Base-by-base conservation (phyloP, 2,329 filamentous ascomycete species). In the Fusarium chaquense region DNA sequence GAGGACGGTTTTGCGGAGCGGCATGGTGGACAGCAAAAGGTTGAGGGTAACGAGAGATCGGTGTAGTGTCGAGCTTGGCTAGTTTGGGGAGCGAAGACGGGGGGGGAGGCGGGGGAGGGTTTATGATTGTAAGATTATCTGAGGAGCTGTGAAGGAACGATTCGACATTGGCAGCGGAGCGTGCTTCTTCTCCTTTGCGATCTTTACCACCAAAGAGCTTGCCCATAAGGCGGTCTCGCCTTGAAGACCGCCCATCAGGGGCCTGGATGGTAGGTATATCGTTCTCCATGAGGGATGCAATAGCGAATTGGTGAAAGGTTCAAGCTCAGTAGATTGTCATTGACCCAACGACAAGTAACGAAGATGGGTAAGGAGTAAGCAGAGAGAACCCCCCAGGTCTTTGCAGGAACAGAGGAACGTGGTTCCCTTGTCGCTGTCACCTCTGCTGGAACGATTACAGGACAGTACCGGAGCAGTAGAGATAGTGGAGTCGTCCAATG, bases 171-270 rank as follows among this genome's bases (percentile, higher is more conserved):
- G 80, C 80, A 43, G 79, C 79, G 15, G 78, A 79, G 52, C 78
- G 77, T 59, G 76, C 77, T 20, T 78, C 75, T 20, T 75, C 71
- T 35, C 72, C 67, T 63, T 82, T 83, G 69, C 74, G 74, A 53
- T 83, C 83, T 74, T 81, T 84, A 65, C 78, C 77, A 59, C 83
- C 83, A 74, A 89, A 89, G 61, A 90, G 81, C 81, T 88, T 89
- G 70, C 88, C 88, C 84, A 90, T 90, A 47, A 90, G 78, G 65
- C 88, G 87, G 73, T 84, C 83, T 73, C 84, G 81, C 76, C 81
- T 83, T 36, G 83, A 83, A 64, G 77, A 76, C 60, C 80, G 78
- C 62, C 77, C 79, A 65, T 83, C 82, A 59, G 81, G 78, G 69
- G 75, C 73, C 49, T 77, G 75, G 67, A 78, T 70, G 61, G 75